Base-by-base conservation (phyloP, 257 asterid species). In the Linaria vulgaris region DNA sequence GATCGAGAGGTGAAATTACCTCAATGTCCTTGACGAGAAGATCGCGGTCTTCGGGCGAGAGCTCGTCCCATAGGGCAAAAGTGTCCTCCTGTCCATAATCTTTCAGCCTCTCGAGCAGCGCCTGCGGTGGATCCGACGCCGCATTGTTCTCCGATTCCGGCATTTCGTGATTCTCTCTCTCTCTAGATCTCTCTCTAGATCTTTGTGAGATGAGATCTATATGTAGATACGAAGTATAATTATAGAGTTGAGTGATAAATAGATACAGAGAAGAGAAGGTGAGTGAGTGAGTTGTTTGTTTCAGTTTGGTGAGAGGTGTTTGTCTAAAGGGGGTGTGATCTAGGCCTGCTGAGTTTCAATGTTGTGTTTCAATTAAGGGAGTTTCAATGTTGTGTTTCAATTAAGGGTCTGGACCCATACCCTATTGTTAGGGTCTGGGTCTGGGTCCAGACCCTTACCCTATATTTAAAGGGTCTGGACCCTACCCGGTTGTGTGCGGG, bases 31-130 rank as follows among this genome's bases (percentile, higher is more conserved):
- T 79, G 78, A 92, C 80, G 68, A 92, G 96, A 54, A 68, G 68
- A 59, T 80, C 77, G 22, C 95, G 86, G 65, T 92, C 94, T 50
- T 87, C 89, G 1, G 79, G 10, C 5, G 99, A 85, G 39, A 92
- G 90, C 70, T 89, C 89, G 27, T 83, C 91, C 99, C 97, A 92
- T 43, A 82, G 91, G 54, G 94, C 82, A 74, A 89, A 89, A 17
- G 78, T 83, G 64, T 89, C 91, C 73, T 92, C 99, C 51, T 92
- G 97, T 21, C 99, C 99, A 69, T 89, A 92, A 79, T 92, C 99
- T 57, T 92, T 92, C 70, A 92, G 88, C 75, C 99, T 78, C 86
- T 92, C 99, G n/a, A 89, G 86, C 72, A 92, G 78, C 25, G 77
- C 69, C 66, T 80, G 90, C 43, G 99, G 98, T 59, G 87, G 87